These are phyloP conservation scores for Saitozyma podzolica DNA, from an alignment of 768 basidiomycete species.

Conservation along the genomic window DNA sequence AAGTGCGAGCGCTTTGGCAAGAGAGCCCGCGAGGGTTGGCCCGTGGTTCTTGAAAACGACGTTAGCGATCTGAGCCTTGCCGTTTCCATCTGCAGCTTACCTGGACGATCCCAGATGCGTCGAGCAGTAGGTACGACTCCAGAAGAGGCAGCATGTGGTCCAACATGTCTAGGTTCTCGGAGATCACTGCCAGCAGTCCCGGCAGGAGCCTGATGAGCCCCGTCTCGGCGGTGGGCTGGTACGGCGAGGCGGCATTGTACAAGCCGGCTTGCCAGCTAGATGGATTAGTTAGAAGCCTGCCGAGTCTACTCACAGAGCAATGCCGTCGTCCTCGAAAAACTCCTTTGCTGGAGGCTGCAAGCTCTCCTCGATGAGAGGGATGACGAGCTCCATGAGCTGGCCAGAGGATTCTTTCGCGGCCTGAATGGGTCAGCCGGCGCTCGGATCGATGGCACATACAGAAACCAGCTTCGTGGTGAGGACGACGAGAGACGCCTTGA, in stretches of 20 bases:
- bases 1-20: constrained; percentile 21
- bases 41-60: constrained; percentile 26
- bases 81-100: constrained; percentile 12
- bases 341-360: constrained; percentile 48
- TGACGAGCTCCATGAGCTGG: constrained; percentile 43
- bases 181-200: constrained; percentile 38
- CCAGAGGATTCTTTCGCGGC: constrained; percentile 44
- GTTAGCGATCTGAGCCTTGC: background rate
- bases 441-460: constrained; percentile 13
- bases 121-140: constrained; percentile 48
- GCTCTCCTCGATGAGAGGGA: constrained; percentile 52
- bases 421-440: constrained; percentile 13
- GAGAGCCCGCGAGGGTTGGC: constrained; percentile 23
- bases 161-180: constrained; percentile 45
- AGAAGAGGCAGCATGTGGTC: constrained; percentile 31
- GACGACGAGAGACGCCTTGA: constrained; percentile 50
- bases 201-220: constrained; percentile 45
- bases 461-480: constrained; percentile 46
- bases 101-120: constrained; percentile 36
- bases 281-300: constrained; percentile 4
- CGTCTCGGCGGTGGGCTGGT: constrained; percentile 31
- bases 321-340: constrained; percentile 50
- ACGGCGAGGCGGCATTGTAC: constrained; percentile 41
- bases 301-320: constrained; percentile 34
- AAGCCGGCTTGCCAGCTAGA: constrained; percentile 47